Conservation (phyloP, 371 early-diverging fungal genomes). For the Blastocladiella emersonii region DNA sequence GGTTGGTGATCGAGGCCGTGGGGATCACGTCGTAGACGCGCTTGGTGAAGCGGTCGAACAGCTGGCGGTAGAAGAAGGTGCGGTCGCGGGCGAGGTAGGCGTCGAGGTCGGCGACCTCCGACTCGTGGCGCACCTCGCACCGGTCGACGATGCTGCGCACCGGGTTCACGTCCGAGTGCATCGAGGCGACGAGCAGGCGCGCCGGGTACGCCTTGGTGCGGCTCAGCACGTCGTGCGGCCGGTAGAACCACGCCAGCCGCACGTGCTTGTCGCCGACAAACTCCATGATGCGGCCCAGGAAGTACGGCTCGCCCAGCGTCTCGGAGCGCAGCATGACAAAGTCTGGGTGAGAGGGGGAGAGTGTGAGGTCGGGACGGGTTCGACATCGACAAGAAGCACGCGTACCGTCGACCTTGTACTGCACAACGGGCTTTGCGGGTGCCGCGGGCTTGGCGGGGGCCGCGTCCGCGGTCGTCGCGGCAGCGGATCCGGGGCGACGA, state of each 20-base stretch:
- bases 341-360: constrained; percentile 27
- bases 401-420: background rate
- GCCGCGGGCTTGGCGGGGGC: too few relatives aligned
- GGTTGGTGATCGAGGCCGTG: constrained; percentile 55
- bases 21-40: constrained; percentile 77
- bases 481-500: too few relatives aligned
- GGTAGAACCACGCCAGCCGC: constrained; percentile 67
- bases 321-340: constrained; percentile 65
- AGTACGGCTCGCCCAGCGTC: constrained; percentile 57
- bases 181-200: constrained; percentile 63
- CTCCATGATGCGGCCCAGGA: constrained; percentile 69
- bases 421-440: too few relatives aligned
- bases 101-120: constrained; percentile 48
- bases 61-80: constrained; percentile 66
- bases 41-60: constrained; percentile 76
- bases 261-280: constrained; percentile 38
- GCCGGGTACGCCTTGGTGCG: constrained; percentile 53
- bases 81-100: constrained; percentile 39
- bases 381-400: too few relatives aligned
- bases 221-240: constrained; percentile 58
- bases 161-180: constrained; percentile 79
- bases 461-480: too few relatives aligned
- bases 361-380: too few relatives aligned
- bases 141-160: constrained; percentile 64
- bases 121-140: constrained; percentile 53